Percentiles rank a stretch among this genome's conserved stretches.
Conservation (phyloP, 2,329 filamentous ascomycete genomes). For the Sordariomycetes sp. region DNA sequence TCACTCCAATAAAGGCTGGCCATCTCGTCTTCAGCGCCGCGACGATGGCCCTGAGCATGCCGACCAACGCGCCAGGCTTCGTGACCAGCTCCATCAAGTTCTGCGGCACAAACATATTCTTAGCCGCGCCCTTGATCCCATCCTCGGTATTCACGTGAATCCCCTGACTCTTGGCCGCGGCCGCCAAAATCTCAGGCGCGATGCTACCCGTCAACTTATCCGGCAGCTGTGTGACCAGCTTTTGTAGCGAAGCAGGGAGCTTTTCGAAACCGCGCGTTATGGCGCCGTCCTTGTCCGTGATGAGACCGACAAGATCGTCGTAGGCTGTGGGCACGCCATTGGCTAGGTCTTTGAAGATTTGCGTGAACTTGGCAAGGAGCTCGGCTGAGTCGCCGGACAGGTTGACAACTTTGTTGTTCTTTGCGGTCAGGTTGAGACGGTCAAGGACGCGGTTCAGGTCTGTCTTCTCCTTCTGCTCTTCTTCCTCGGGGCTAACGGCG, state of each 20-base stretch:
- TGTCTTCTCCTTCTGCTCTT: slow-evolving; percentile 38
- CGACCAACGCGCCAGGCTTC: slow-evolving; percentile 77
- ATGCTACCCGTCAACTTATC: slow-evolving; percentile 69
- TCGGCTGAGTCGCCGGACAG: slow-evolving; percentile 78
- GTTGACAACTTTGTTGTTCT: slow-evolving; percentile 79
- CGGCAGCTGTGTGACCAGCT: slow-evolving; percentile 76
- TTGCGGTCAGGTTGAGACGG: slow-evolving; percentile 70
- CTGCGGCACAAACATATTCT: slow-evolving; percentile 60
- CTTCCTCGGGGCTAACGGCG: slow-evolving; percentile 20
- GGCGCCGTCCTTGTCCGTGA: slow-evolving; percentile 53
- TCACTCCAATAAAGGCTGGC: slow-evolving; percentile 85
- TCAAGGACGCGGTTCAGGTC: slow-evolving; percentile 77
- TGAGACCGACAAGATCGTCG: slow-evolving; percentile 63
- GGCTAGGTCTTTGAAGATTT: slow-evolving; percentile 84
- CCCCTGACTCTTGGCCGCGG: slow-evolving; percentile 65
- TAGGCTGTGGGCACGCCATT: slow-evolving; percentile 92
- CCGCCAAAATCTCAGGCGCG: slow-evolving; percentile 75
- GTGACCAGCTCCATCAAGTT: slow-evolving; percentile 72
- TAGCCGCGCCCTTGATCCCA: slow-evolving; percentile 52
- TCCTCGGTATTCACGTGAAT: slow-evolving; percentile 44
- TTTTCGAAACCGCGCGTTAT: slow-evolving; percentile 52
- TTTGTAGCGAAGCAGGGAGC: slow-evolving; percentile 73
- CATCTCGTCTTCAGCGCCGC: slow-evolving; percentile 80
- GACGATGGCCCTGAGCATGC: slow-evolving; percentile 82
- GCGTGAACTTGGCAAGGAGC: slow-evolving; percentile 74